Base-by-base conservation (phyloP, 345 rosid genomes). In the Populus deltoides region DNA sequence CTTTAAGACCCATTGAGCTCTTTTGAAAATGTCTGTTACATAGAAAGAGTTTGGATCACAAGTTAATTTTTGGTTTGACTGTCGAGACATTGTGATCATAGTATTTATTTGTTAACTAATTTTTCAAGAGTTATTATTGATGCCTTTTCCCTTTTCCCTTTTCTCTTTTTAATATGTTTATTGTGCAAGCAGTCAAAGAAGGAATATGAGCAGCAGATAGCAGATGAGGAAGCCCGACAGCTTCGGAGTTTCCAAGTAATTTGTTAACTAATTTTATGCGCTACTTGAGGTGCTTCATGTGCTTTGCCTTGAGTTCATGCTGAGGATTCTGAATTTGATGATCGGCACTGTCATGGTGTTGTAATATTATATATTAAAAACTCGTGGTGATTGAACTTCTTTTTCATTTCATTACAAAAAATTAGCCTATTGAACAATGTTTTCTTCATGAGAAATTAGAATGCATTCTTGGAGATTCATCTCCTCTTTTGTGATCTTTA, bases 221-320 rank as follows among this genome's bases (percentile, higher is more conserved):
- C 96, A 71, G 85, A 91, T 78, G 93, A 88, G 79, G 99, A 95
- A 55, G 92, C 86, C 41, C 78, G 87, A 75, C 89, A 93, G 82
- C 91, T 95, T 29, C 87, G 83, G 75, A 90, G 86, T 88, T 95
- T 95, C 89, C 99, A 95, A 80, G 99, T 95, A 82, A 75, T 75
- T 47, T 72, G 36, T 68, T 61, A 29, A 13, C 51, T 45, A 13
- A 45, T 45, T 13, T 13, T 12, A 45, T 11, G 51, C 1, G 17
- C 51, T 45, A 45, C 17, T 45, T 45, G 51, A 45, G 17, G 17
- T 45, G 51, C 6, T 45, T 3, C 51, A 45, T 38, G 53, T 27
- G 6, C n/a, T 73, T 59, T 57, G 20, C 39, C 29, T 62, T 74
- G 57, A 62, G 61, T 41, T 17, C 51, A 13, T 41, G 29, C 65